Conservation (phyloP, 306 rosid species). For the Trichosanthes truncata region DNA sequence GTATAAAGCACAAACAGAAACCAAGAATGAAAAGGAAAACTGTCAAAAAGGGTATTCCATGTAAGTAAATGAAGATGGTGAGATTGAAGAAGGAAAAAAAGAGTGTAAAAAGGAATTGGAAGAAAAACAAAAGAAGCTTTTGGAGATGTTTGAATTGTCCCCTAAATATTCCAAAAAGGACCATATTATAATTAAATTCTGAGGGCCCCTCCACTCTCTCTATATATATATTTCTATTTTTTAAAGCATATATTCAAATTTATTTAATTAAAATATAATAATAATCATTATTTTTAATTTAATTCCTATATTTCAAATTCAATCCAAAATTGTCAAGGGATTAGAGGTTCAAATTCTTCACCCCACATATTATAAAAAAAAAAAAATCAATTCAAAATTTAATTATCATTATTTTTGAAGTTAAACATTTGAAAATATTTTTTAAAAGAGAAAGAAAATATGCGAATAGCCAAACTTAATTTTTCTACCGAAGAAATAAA, state of each 20-base stretch:
- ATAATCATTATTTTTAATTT: too few relatives aligned
- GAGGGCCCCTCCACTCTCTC: background rate
- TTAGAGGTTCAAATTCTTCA: too few relatives aligned
- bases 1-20: background rate
- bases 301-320: background rate
- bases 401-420: too few relatives aligned
- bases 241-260: background rate
- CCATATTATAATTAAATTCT: background rate
- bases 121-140: background rate
- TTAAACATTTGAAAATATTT: too few relatives aligned
- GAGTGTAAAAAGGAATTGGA: background rate
- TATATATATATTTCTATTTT: background rate
- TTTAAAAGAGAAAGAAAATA: too few relatives aligned
- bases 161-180: background rate
- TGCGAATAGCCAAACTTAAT: too few relatives aligned
- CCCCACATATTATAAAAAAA: too few relatives aligned
- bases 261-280: background rate
- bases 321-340: too few relatives aligned
- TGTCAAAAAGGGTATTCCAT: background rate
- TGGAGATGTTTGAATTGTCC: background rate
- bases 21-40: background rate
- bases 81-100: background rate
- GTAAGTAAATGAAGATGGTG: background rate
- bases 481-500: too few relatives aligned
- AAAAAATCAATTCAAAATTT: too few relatives aligned